A percentile compares a stretch with the other conserved stretches of the same genome.
Conservation (phyloP, 2,329 filamentous ascomycete genomes). For the Ophiosphaerella korrae region DNA sequence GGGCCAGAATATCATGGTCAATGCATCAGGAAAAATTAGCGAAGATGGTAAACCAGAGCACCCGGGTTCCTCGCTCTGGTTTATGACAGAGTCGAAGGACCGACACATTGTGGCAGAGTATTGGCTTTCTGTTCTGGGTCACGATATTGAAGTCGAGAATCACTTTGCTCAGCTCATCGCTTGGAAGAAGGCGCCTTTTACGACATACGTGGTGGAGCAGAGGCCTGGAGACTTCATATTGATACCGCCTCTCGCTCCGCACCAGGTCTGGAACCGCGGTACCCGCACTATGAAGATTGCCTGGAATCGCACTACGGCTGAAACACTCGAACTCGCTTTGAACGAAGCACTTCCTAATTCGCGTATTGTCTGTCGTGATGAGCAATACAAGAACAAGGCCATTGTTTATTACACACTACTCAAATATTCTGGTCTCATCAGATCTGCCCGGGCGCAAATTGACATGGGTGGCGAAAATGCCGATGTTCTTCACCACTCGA, state of each 20-base stretch:
- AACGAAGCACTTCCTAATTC: constrained; percentile 87
- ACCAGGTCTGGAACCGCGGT: constrained; percentile 98
- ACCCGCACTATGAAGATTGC: constrained; percentile 96
- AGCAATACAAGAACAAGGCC: constrained; percentile 98
- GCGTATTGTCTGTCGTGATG: constrained; percentile 89
- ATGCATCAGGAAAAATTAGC: constrained; percentile 70
- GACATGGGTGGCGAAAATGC: constrained; percentile 49
- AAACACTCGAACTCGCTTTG: constrained; percentile 85
- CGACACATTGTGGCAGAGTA: constrained; percentile 90
- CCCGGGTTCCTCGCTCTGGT: constrained; percentile 92
- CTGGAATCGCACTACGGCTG: constrained; percentile 93
- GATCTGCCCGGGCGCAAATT: constrained; percentile 63
- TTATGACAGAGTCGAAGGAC: constrained; percentile 97
- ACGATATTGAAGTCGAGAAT: constrained; percentile 95
- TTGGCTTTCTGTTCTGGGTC: constrained; percentile 88
- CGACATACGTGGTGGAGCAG: constrained; percentile 91
- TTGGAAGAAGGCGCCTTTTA: constrained; percentile 93
- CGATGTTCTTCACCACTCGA: constrained; percentile 42
- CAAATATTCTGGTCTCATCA: constrained; percentile 70
- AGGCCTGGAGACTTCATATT: constrained; percentile 89
- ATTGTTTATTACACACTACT: constrained; percentile 87
- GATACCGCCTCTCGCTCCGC: constrained; percentile 88
- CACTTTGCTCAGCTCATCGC: constrained; percentile 96
- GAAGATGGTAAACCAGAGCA: constrained; percentile 73
- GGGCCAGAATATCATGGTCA: constrained; percentile 98